These are phyloP conservation scores for Teunomyces kruisii DNA, from an alignment of 805 yeast species.

Conservation along the genomic window DNA sequence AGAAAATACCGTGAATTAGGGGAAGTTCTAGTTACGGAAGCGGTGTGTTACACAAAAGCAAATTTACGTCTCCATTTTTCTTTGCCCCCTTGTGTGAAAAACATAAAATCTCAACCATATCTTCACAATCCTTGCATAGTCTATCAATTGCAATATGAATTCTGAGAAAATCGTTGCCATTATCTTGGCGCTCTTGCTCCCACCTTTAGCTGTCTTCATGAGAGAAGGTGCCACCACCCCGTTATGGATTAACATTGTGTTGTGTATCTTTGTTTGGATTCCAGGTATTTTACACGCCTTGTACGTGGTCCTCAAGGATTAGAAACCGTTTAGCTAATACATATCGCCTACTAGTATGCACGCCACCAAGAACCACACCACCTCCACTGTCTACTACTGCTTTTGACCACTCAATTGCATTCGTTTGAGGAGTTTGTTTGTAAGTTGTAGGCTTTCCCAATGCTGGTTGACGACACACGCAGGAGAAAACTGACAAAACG, in stretches of 20 bases:
- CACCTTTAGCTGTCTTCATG: constrained; percentile 77
- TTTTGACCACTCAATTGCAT: too few species aligned
- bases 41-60: constrained; percentile 1
- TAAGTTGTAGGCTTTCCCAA: too few species aligned
- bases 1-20: neutral
- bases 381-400: too few species aligned
- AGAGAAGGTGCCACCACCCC: constrained; percentile 64
- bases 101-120: neutral
- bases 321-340: constrained; percentile 5
- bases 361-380: too few species aligned
- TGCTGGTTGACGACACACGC: too few species aligned
- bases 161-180: constrained; percentile 43
- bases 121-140: neutral
- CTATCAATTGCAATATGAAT: constrained; percentile 23
- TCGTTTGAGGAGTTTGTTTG: too few species aligned
- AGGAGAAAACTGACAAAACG: too few species aligned
- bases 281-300: constrained; percentile 80
- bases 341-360: neutral
- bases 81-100: constrained; percentile 2
- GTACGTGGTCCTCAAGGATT: constrained; percentile 50
- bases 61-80: neutral
- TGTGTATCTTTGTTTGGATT: constrained; percentile 66
- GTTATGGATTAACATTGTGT: constrained; percentile 61
- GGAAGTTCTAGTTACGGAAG: neutral
- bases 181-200: constrained; percentile 57